phyloP scores from a whole-genome alignment of 2,329 filamentous ascomycete species.

The Coniochaeta prunicola region DNA sequence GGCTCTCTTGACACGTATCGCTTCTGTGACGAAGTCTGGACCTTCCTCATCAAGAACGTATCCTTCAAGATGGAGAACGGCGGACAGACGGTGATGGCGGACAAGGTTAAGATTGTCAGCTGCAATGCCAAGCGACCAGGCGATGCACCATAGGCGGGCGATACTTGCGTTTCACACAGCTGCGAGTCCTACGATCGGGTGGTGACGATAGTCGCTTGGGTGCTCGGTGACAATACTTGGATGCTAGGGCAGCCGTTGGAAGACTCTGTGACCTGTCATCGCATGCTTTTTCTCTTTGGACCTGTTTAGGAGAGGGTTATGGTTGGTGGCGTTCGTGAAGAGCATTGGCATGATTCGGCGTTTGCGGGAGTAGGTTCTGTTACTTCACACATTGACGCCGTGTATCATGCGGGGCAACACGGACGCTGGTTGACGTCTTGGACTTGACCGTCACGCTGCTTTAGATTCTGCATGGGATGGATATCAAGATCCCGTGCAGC shows the following conservation, averaged over 20 bases:
- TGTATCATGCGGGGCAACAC: too few species aligned
- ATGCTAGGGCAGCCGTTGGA: background rate
- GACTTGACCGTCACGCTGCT: background rate
- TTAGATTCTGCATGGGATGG: background rate
- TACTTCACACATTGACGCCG: background rate
- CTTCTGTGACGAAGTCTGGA: constrained; percentile 99
- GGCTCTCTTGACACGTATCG: constrained; percentile 96
- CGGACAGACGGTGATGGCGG: constrained; percentile 65
- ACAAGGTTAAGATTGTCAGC: constrained; percentile 97
- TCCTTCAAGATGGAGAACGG: constrained; percentile 94
- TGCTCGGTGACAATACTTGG: background rate
- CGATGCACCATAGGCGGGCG: constrained; percentile 23
- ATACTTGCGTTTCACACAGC: background rate
- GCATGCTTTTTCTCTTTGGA: background rate
- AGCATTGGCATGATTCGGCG: background rate
- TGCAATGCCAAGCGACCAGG: constrained; percentile 72
- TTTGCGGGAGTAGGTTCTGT: background rate
- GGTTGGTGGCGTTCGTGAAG: background rate
- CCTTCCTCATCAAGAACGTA: constrained; percentile 96
- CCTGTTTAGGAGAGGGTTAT: background rate
- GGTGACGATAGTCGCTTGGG: background rate
- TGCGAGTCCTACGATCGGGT: background rate
- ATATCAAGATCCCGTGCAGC: background rate
- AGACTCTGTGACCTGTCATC: background rate
- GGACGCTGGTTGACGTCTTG: background rate